Evolutionary conservation across 2,329 filamentous ascomycete species (phyloP).

Genomic region (Cladobotryum protrusum): DNA sequence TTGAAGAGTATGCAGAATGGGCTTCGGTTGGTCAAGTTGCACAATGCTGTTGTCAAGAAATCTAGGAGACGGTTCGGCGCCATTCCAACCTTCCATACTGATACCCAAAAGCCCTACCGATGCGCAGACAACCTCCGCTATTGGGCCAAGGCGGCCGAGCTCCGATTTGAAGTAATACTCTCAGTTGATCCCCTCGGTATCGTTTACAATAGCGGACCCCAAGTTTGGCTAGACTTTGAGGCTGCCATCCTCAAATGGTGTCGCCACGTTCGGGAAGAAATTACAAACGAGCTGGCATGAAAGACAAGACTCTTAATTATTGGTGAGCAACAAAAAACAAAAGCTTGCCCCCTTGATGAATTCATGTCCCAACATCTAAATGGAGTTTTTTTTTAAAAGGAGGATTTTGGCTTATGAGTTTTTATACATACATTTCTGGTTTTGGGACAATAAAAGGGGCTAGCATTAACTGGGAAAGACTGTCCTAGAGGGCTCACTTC

Average conservation of each 20-base stretch:
- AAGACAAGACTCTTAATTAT: not conserved
- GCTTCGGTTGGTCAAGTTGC: slow-evolving; percentile 72
- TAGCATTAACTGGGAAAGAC: not conserved
- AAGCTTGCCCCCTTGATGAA: slow-evolving; percentile 4
- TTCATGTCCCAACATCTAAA: slow-evolving; percentile 9
- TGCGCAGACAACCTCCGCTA: slow-evolving; percentile 89
- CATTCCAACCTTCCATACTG: slow-evolving; percentile 84
- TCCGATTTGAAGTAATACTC: slow-evolving; percentile 84
- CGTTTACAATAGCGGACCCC: slow-evolving; percentile 64
- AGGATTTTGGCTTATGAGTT: not conserved
- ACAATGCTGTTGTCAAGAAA: slow-evolving; percentile 81
- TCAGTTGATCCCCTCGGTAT: slow-evolving; percentile 80
- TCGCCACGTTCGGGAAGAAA: slow-evolving; percentile 72
- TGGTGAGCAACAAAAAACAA: not conserved
- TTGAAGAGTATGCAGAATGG: slow-evolving; percentile 70
- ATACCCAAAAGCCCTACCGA: slow-evolving; percentile 91
- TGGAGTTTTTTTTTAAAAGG: slow-evolving; percentile 4
- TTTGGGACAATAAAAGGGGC: not conserved
- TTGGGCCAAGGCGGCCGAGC: slow-evolving; percentile 93
- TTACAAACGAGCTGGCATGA: slow-evolving; percentile 57
- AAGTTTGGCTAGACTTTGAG: slow-evolving; percentile 78
- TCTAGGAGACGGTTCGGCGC: slow-evolving; percentile 82
- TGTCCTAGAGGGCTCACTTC: not conserved
- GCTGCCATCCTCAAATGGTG: slow-evolving; percentile 79
- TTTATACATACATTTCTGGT: slow-evolving; percentile 2